Evolutionary conservation across 805 yeast genomes (phyloP), one percentile per base, ranked within the genome.

Genomic region (Hanseniaspora lindneri): DNA sequence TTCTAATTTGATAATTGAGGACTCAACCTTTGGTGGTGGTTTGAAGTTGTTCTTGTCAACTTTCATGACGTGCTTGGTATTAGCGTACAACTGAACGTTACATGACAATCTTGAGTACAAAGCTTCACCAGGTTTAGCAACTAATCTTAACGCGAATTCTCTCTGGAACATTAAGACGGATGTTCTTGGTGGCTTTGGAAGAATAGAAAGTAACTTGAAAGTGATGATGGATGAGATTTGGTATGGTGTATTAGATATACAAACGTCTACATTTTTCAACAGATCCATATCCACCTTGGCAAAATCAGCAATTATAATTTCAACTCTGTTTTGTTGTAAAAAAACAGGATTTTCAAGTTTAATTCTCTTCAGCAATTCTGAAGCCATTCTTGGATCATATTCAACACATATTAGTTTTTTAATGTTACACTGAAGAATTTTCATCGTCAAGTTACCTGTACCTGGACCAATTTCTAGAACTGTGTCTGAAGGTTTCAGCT

Each of bases 371-470:
- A 96, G 86, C 58, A 92, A 72, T 66, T 92, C 98, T 0, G 97
- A 97, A 2, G 97, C 98, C 98, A 92, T 92, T 68, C 96, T 73
- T n/a, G 98, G 98, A 67, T 92, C 98, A 86, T 88, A 88, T 68
- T 92, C 98, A 47, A 84, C 92, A 0, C 97, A 98, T 41, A 85
- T 75, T n/a, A 89, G 96, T 57, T 85, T 87, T 50, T 84, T 73
- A 23, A 48, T 43, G 0, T 96, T 97, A 63, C 87, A 82, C 57
- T 89, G 96, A 49, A 92, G 66, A 32, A 92, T 92, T 53, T 94
- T 73, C 32, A 89, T 94, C 0, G 98, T 92, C 66, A 92, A 72
- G 60, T 92, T 92, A 69, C 98, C 98, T 0, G 98, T 92, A 77
- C 98, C 98, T 2, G 98, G 98, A 58, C 98, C 98, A 46, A 92